phyloP scores from a whole-genome alignment of 371 early-diverging fungal species.

The Apophysomyces variabilis region DNA sequence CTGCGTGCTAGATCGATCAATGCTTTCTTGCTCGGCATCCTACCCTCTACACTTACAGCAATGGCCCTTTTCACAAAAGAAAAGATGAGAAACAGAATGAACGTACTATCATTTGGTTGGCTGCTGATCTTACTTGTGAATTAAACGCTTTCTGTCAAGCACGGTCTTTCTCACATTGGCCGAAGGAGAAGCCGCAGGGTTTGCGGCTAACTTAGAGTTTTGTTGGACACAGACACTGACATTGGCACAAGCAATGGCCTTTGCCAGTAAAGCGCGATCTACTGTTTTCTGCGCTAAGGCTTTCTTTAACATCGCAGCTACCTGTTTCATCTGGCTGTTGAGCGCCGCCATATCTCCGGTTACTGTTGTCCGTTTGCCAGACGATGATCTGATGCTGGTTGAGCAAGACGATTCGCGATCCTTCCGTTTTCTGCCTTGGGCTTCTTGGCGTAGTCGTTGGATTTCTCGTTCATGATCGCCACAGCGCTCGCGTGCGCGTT shows the following conservation, averaged over 20 bases:
- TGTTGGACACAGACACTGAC: slow-evolving; percentile 28
- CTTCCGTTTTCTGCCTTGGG: slow-evolving; percentile 30
- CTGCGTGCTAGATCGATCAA: slow-evolving; percentile 19
- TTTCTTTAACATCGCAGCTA: slow-evolving; percentile 36
- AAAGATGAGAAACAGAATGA: neutral
- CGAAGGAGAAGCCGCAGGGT: slow-evolving; percentile 18
- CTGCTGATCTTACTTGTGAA: slow-evolving; percentile 16
- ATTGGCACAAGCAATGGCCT: slow-evolving; percentile 43
- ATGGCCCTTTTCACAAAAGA: slow-evolving; percentile 22
- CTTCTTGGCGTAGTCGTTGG: slow-evolving; percentile 66
- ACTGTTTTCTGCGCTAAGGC: slow-evolving; percentile 26
- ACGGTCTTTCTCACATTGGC: slow-evolving; percentile 33
- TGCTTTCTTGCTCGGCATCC: neutral
- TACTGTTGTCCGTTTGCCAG: neutral
- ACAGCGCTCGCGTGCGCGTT: slow-evolving; percentile 63
- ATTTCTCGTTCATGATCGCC: slow-evolving; percentile 69
- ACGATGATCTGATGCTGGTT: neutral
- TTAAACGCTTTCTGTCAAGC: slow-evolving; percentile 34
- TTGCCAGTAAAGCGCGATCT: slow-evolving; percentile 43
- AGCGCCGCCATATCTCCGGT: slow-evolving; percentile 34
- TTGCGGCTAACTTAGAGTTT: slow-evolving; percentile 17
- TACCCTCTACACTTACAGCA: slow-evolving; percentile 17
- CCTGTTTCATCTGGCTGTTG: slow-evolving; percentile 38
- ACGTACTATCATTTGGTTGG: neutral
- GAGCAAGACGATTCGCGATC: slow-evolving; percentile 33